phyloP scores from a whole-genome alignment of 1,284 basidiomycete species.

The Cutaneotrichosporon dermatis region DNA sequence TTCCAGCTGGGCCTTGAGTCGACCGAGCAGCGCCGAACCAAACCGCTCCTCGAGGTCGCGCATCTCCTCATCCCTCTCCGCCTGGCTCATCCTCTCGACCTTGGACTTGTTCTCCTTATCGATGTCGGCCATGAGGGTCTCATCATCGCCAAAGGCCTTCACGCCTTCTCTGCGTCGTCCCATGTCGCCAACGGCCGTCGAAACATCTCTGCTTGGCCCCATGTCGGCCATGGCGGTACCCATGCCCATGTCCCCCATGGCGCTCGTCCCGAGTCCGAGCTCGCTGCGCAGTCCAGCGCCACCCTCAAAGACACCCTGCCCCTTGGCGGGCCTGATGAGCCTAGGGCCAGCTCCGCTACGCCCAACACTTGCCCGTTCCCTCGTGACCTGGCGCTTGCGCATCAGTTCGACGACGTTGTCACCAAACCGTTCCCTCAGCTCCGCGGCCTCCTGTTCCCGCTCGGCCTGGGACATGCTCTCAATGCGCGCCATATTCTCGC shows the following conservation, averaged over 20 bases:
- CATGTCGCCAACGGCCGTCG: too few relatives aligned
- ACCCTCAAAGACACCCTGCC: background rate
- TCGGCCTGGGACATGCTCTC: conserved; percentile 59
- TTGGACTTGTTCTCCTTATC: conserved; percentile 44
- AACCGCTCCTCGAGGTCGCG: conserved; percentile 63
- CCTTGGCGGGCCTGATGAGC: background rate
- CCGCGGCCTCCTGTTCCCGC: conserved; percentile 57
- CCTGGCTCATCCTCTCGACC: conserved; percentile 58
- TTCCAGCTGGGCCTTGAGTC: conserved; percentile 55
- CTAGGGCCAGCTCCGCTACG: background rate
- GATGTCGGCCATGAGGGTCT: background rate
- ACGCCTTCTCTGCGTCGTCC: too few relatives aligned
- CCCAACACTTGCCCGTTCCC: background rate
- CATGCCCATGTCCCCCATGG: background rate
- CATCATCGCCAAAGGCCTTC: too few relatives aligned
- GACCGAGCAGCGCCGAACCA: conserved; percentile 59
- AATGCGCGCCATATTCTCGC: conserved; percentile 51
- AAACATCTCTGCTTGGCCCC: too few relatives aligned
- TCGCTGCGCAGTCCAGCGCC: background rate
- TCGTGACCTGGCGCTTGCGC: conserved; percentile 49
- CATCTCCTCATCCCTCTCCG: conserved; percentile 59
- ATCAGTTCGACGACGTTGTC: conserved; percentile 56
- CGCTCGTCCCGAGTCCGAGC: background rate
- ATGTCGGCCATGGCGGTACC: too few relatives aligned
- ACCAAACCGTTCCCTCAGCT: conserved; percentile 66